Evolutionary conservation across 257 asterid species (phyloP), one percentile per base, ranked within the genome.

Genomic region (Plantago elongata): DNA sequence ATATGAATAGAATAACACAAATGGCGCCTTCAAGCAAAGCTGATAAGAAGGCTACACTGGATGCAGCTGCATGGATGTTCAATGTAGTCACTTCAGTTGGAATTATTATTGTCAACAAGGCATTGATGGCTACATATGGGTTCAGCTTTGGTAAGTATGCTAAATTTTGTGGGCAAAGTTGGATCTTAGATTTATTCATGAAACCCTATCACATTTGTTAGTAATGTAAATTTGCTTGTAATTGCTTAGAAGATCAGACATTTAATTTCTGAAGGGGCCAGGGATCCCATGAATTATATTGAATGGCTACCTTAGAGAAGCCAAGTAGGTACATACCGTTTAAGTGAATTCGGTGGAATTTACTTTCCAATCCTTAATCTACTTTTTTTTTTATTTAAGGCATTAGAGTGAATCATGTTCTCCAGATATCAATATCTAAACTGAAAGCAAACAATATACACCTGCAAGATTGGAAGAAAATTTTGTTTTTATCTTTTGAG

Each of bases 61-160:
- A 89, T 79, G 84, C 87, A 12, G 95, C 88, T 51, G 97, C 97
- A 63, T 93, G 97, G 99, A 69, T 76, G 88, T 87, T 93, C 85
- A 93, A 93, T 73, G 95, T 93, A 56, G 97, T 89, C 63, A 86
- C 97, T 60, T 92, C 99, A 14, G 99, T 89, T 63, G 99, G 99
- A 68, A 82, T 93, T 57, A 93, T 93, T 54, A 83, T 93, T 67
- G 96, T 89, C 75, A 93, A 93, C 66, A 93, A 93, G 82, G 96
- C 99, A 60, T 82, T 92, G 55, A 92, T 89, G 99, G 97, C 94
- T 77, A 86, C 84, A 40, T 93, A 89, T 57, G 95, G 96, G 58
- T 93, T 93, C 89, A 87, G 90, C 80, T 93, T 93, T 78, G 97
- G 97, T 93, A 89, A 81, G 12, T 49, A 34, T 34, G 40, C 40